Conservation (phyloP, 176 grass and related monocot genomes). For the Triticum monococcum region DNA sequence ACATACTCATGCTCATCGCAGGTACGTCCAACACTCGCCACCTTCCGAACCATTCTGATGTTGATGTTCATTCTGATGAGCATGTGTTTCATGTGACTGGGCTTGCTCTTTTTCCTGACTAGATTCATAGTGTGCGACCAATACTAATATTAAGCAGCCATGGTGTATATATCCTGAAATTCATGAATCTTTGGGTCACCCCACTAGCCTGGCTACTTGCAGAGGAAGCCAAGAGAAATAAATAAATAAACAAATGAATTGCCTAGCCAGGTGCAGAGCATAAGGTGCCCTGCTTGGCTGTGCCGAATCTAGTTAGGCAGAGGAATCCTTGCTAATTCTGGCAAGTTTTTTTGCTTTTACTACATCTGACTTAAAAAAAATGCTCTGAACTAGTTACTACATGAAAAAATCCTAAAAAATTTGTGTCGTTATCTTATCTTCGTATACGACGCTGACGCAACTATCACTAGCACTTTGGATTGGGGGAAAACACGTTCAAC, state of each 20-base stretch:
- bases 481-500: not conserved
- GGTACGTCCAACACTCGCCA: slow-evolving; percentile 23
- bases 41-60: too few species aligned
- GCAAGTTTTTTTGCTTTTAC: not conserved
- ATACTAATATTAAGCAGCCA: not conserved
- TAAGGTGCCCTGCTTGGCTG: too few species aligned
- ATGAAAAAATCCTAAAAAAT: too few species aligned
- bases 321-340: not conserved
- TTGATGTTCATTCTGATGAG: not conserved
- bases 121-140: not conserved
- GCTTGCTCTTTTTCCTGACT: not conserved
- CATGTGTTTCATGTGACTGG: not conserved
- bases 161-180: not conserved
- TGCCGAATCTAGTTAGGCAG: not conserved
- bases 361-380: not conserved
- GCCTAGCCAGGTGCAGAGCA: not conserved
- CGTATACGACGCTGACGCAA: too few species aligned
- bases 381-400: too few species aligned
- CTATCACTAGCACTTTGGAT: too few species aligned
- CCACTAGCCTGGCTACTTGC: not conserved
- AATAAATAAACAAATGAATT: too few species aligned
- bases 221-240: not conserved
- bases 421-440: too few species aligned
- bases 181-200: not conserved
- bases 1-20: slow-evolving; percentile 97